Percentiles rank a stretch among this genome's conserved stretches.
phyloP scores from a whole-genome alignment of 1,284 basidiomycete species.

The Porogramme epimiltina region DNA sequence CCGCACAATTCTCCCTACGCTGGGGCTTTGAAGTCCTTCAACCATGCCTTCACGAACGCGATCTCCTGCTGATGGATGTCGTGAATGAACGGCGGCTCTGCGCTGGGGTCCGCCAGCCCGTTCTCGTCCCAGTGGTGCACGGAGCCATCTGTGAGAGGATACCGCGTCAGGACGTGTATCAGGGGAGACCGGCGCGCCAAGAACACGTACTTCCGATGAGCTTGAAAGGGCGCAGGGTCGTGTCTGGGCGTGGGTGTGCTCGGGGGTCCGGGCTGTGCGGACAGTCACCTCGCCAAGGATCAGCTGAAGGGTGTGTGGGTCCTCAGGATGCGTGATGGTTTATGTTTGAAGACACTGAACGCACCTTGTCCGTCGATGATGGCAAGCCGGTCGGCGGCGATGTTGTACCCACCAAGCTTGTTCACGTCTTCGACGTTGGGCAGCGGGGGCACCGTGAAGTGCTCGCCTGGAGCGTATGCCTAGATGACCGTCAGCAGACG shows the following conservation, averaged over 20 bases:
- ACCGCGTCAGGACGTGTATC: slow-evolving; percentile 25
- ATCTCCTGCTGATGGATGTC: slow-evolving; percentile 83
- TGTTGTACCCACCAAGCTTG: slow-evolving; percentile 72
- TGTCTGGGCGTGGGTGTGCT: slow-evolving; percentile 71
- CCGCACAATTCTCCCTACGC: no score
- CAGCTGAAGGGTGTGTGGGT: slow-evolving; percentile 58
- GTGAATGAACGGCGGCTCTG: slow-evolving; percentile 79
- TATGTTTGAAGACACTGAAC: no score
- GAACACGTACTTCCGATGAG: slow-evolving; percentile 68
- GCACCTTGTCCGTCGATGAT: slow-evolving; percentile 82
- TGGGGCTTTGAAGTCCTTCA: slow-evolving; percentile 69
- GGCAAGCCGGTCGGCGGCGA: slow-evolving; percentile 78
- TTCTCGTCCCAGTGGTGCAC: slow-evolving; percentile 94
- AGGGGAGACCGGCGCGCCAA: neutral
- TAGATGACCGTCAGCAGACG: slow-evolving; percentile 26
- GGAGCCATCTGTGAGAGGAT: slow-evolving; percentile 33
- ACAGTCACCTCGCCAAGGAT: slow-evolving; percentile 89
- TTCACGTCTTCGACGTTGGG: slow-evolving; percentile 87
- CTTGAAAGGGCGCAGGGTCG: slow-evolving; percentile 80
- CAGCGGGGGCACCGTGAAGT: slow-evolving; percentile 68
- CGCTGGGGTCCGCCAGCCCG: slow-evolving; percentile 61
- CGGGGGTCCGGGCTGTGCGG: slow-evolving; percentile 72
- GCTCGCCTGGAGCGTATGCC: slow-evolving; percentile 81
- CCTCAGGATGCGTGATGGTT: neutral
- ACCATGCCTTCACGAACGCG: slow-evolving; percentile 84